phyloP scores from a whole-genome alignment of 2,329 filamentous ascomycete species.

The Xylariaceae sp. region DNA sequence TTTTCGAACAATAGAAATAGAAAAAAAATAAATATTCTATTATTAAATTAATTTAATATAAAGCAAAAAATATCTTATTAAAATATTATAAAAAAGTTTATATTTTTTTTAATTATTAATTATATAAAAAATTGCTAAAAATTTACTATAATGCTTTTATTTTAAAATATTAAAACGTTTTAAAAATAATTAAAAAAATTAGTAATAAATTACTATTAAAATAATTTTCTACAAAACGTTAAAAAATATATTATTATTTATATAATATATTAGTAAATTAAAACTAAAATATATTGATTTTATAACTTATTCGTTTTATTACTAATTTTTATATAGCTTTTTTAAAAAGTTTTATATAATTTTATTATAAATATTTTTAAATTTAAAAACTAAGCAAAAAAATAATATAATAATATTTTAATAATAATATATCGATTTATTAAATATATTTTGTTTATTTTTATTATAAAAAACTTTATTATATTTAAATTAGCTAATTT shows the following conservation, averaged over 20 bases:
- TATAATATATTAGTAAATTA: not conserved
- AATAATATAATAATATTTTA: not conserved
- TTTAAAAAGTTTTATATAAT: not conserved
- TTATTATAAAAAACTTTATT: not conserved
- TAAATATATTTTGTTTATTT: not conserved
- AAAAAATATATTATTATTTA: not conserved
- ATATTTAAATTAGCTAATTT: not conserved
- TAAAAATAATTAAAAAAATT: too few species aligned
- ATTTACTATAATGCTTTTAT: not conserved
- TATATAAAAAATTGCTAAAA: not conserved
- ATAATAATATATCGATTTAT: not conserved
- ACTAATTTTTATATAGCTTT: not conserved
- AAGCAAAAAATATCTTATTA: constrained; percentile 1
- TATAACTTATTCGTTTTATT: not conserved
- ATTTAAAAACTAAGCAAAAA: not conserved
- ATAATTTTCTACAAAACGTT: not conserved
- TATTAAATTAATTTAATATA: not conserved
- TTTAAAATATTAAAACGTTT: not conserved
- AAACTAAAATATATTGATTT: not conserved
- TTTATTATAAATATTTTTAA: not conserved
- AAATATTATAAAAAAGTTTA: not conserved
- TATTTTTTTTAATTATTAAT: not conserved
- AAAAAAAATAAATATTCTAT: not conserved
- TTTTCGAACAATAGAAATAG: not conserved
- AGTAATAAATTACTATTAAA: not conserved